phyloP scores from a whole-genome alignment of 164 flowering plant genomes.

The Tetracentron sinense region DNA sequence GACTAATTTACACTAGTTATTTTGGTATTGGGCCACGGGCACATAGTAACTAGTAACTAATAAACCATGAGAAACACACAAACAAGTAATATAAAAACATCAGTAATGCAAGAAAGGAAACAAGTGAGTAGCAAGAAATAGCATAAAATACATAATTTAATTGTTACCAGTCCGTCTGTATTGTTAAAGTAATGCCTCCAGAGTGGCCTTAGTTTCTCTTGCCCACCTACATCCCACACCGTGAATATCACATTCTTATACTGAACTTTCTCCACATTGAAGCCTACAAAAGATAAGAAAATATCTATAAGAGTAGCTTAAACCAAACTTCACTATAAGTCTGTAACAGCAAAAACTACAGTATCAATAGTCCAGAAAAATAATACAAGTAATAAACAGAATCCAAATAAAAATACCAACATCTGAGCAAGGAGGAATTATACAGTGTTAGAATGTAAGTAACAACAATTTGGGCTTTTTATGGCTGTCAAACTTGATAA shows the following conservation, averaged over 20 bases:
- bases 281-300: slow-evolving; percentile 47
- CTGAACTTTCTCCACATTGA: slow-evolving; percentile 98
- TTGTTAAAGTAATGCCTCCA: slow-evolving; percentile 99
- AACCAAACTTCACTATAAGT: too few relatives aligned
- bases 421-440: too few relatives aligned
- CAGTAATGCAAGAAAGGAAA: slow-evolving; percentile 4
- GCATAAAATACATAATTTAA: background rate
- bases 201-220: slow-evolving; percentile 90
- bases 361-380: too few relatives aligned
- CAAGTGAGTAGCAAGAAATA: background rate
- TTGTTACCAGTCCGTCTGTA: slow-evolving; percentile 91
- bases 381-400: too few relatives aligned
- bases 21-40: background rate
- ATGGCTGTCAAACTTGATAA: too few relatives aligned
- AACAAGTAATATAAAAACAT: background rate
- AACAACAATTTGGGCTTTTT: too few relatives aligned
- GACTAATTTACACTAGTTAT: background rate
- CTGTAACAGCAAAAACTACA: too few relatives aligned
- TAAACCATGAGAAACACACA: background rate
- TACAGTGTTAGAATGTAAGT: too few relatives aligned
- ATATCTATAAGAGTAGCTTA: too few relatives aligned
- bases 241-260: slow-evolving; percentile 96
- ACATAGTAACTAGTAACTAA: background rate
- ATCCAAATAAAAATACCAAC: too few relatives aligned
- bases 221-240: slow-evolving; percentile 99